phyloP scores from a whole-genome alignment of 495 filamentous ascomycete species.

The Parathielavia hyrcaniae region DNA sequence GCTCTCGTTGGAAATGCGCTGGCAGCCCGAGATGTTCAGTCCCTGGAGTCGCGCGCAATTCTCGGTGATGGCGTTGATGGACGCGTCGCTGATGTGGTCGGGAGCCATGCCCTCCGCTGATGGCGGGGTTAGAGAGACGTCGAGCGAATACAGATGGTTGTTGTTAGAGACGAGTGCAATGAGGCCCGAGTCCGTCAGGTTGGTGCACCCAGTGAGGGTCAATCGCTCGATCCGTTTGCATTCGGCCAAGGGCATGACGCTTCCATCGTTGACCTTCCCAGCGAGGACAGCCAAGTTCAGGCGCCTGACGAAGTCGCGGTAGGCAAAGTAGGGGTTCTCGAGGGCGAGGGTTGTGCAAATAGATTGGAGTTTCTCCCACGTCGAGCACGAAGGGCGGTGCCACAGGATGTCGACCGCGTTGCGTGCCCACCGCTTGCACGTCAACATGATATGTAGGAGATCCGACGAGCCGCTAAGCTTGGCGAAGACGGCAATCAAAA shows the following conservation, averaged over 20 bases:
- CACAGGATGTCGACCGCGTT: slow-evolving; percentile 91
- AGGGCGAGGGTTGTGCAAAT: slow-evolving; percentile 71
- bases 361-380: slow-evolving; percentile 67
- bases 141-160: slow-evolving; percentile 76
- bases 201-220: slow-evolving; percentile 84
- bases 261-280: slow-evolving; percentile 78
- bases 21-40: slow-evolving; percentile 85
- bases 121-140: slow-evolving; percentile 65
- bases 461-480: slow-evolving; percentile 70
- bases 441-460: slow-evolving; percentile 81
- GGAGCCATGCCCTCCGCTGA: not conserved
- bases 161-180: slow-evolving; percentile 74
- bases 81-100: slow-evolving; percentile 70
- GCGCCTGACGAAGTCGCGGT: slow-evolving; percentile 79
- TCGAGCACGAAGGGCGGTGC: slow-evolving; percentile 87
- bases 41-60: slow-evolving; percentile 84
- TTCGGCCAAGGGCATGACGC: slow-evolving; percentile 67
- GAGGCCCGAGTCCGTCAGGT: slow-evolving; percentile 77
- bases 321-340: slow-evolving; percentile 68
- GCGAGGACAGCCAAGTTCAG: slow-evolving; percentile 80
- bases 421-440: slow-evolving; percentile 84
- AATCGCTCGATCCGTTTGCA: slow-evolving; percentile 92
- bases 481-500: slow-evolving; percentile 86
- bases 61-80: slow-evolving; percentile 69
- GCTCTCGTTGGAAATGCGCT: slow-evolving; percentile 75